phyloP scores from a whole-genome alignment of 441 rosid species.

The Mallotus repandus region DNA sequence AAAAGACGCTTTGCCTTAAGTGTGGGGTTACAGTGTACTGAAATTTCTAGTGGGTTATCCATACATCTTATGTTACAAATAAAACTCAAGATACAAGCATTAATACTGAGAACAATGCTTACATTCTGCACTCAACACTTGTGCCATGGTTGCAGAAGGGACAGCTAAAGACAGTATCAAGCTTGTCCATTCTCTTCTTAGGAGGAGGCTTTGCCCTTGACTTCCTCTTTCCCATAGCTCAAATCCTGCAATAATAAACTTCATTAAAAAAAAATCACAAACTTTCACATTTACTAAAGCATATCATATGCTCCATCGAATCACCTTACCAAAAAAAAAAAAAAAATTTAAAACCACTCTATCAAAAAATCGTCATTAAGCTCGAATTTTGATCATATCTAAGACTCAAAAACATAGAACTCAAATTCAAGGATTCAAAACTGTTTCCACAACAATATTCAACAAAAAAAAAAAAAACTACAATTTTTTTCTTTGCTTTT shows the following conservation, averaged over 20 bases:
- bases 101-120: slow-evolving; percentile 15
- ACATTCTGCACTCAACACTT: slow-evolving; percentile 87
- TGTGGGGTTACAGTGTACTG: background rate
- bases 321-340: background rate
- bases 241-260: background rate
- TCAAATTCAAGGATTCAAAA: too few species aligned
- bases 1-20: background rate
- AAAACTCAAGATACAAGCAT: too few species aligned
- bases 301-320: background rate
- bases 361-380: background rate
- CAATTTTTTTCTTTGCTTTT: too few species aligned
- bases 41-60: background rate
- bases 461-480: too few species aligned
- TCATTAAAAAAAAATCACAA: background rate
- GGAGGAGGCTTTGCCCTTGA: slow-evolving; percentile 29
- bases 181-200: slow-evolving; percentile 50
- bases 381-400: too few species aligned
- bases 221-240: slow-evolving; percentile 26
- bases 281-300: background rate
- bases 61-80: too few species aligned
- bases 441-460: too few species aligned
- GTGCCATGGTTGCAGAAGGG: slow-evolving; percentile 97
- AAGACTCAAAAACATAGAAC: too few species aligned
- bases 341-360: background rate
- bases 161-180: slow-evolving; percentile 89